Percentiles rank a stretch among this genome's conserved stretches.
These are phyloP conservation scores for Tetradesmus obliquus DNA, from an alignment of 139 green algal species.

Conservation along the genomic window DNA sequence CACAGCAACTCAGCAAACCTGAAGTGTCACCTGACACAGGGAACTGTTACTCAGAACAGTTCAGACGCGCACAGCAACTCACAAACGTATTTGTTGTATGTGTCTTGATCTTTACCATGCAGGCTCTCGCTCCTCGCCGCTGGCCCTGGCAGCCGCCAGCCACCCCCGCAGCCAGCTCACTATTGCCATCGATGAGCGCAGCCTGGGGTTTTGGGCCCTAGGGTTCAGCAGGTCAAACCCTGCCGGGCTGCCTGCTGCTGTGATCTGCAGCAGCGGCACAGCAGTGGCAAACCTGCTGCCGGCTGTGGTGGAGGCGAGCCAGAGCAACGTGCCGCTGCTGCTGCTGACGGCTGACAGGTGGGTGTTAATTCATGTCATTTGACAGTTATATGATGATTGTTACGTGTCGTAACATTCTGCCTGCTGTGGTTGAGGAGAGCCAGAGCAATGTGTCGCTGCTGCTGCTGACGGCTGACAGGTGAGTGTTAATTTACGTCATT, in stretches of 20 bases:
- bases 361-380: not conserved
- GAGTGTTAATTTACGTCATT: not conserved
- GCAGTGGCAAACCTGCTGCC: constrained; percentile 98
- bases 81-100: no score
- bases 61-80: no score
- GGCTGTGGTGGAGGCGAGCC: constrained; percentile 90
- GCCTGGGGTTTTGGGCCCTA: constrained; percentile 96
- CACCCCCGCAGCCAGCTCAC: constrained; percentile 85
- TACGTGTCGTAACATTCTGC: no score
- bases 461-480: constrained; percentile 91
- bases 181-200: constrained; percentile 96
- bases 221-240: constrained; percentile 72
- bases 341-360: constrained; percentile 91
- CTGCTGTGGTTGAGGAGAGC: constrained; percentile 90
- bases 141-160: constrained; percentile 85
- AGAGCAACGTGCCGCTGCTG: constrained; percentile 88
- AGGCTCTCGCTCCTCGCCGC: constrained; percentile 93
- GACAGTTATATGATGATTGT: no score
- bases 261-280: constrained; percentile 88
- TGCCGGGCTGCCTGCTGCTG: constrained; percentile 51
- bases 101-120: constrained; percentile 18
- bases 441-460: constrained; percentile 88
- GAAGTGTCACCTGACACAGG: no score
- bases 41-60: no score
- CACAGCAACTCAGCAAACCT: no score